phyloP scores from a whole-genome alignment of 2,329 filamentous ascomycete genomes.

The Aspergillus fischeri region DNA sequence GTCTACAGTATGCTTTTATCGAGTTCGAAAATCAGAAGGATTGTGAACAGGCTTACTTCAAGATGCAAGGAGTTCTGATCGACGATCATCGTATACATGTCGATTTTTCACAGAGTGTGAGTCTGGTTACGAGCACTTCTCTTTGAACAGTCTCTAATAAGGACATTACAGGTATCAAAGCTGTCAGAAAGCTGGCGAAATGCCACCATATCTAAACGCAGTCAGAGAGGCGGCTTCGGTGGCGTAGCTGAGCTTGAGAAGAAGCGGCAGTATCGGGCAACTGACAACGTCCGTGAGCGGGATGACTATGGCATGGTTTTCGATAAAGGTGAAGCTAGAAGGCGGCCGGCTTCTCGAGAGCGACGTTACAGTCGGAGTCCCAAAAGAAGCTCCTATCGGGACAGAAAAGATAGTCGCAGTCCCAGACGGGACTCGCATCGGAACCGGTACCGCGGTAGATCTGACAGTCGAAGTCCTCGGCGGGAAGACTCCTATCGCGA shows the following conservation, averaged over 20 bases:
- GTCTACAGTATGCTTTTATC: constrained; percentile 94
- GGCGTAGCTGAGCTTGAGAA: constrained; percentile 85
- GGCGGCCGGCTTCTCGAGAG: constrained; percentile 14
- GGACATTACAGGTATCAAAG: constrained; percentile 55
- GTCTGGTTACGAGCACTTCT: constrained; percentile 23
- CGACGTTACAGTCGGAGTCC: constrained; percentile 45
- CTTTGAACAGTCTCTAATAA: constrained; percentile 16
- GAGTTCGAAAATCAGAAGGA: constrained; percentile 91
- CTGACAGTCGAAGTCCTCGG: constrained; percentile 27
- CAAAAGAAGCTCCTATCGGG: constrained; percentile 29
- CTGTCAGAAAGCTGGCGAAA: constrained; percentile 86
- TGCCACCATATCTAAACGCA: constrained; percentile 76
- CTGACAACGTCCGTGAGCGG: constrained; percentile 46
- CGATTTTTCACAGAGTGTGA: constrained; percentile 94
- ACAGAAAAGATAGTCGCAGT: constrained; percentile 30
- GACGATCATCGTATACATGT: constrained; percentile 97
- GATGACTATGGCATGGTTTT: constrained; percentile 75
- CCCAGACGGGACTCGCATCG: constrained; percentile 22
- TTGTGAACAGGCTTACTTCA: constrained; percentile 94
- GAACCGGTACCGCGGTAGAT: constrained; percentile 38
- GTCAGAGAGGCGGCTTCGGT: constrained; percentile 74
- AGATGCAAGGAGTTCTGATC: constrained; percentile 97
- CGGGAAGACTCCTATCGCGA: constrained; percentile 25
- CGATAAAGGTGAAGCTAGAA: constrained; percentile 48
- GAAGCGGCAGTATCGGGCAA: constrained; percentile 80